Evolutionary conservation across 169 alveolate species (phyloP).

Genomic region (Perkinsus chesapeaki): DNA sequence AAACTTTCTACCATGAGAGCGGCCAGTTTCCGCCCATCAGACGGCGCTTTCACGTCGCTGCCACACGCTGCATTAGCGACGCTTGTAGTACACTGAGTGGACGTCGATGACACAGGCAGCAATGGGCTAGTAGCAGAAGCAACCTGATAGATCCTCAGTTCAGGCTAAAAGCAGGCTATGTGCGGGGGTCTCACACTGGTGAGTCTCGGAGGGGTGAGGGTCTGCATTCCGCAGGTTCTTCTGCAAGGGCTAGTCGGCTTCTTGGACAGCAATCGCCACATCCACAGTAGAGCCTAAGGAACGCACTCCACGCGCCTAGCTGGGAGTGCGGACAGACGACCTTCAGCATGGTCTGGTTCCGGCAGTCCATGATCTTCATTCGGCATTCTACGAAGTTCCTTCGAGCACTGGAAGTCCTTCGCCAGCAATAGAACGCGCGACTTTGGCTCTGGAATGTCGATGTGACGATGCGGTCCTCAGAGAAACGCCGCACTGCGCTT

Average conservation of each 20-base stretch:
- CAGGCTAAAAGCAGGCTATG: too few species aligned
- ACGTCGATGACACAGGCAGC: neutral
- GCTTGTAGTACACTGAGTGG: neutral
- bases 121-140: neutral
- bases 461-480: neutral
- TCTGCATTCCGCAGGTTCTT: neutral
- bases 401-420: neutral
- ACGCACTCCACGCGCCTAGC: neutral
- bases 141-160: too few species aligned
- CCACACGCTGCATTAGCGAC: neutral
- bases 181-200: neutral
- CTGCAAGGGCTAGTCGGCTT: neutral
- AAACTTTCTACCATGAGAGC: neutral
- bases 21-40: neutral
- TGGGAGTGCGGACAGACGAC: neutral
- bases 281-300: neutral
- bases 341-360: neutral
- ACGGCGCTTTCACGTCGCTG: neutral
- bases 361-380: neutral
- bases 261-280: neutral
- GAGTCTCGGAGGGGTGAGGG: neutral
- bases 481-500: neutral
- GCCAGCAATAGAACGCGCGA: neutral
- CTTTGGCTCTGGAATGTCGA: neutral
- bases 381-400: neutral